phyloP scores from a whole-genome alignment of 2,329 filamentous ascomycete genomes.

The Elsinoe necatrix region DNA sequence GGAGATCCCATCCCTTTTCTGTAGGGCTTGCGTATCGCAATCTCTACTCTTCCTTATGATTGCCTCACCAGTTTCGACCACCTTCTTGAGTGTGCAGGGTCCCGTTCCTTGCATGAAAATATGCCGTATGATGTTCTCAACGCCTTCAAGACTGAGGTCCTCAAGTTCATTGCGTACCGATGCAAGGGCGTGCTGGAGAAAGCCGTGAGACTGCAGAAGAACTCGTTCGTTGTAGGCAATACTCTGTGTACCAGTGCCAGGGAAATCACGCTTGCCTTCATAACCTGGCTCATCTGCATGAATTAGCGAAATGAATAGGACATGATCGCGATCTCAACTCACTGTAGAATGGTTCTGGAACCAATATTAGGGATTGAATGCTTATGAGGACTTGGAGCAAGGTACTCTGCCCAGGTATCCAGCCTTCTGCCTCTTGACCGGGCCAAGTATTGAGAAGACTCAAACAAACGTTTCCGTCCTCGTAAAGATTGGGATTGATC shows the following conservation, averaged over 20 bases:
- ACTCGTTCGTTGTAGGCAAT: constrained; percentile 47
- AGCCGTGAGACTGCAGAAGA: constrained; percentile 42
- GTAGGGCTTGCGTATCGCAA: constrained; percentile 21
- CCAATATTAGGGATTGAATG: constrained; percentile 49
- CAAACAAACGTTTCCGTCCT: constrained; percentile 54
- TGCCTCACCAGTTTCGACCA: constrained; percentile 35
- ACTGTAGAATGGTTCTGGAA: constrained; percentile 54
- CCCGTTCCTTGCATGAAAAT: constrained; percentile 38
- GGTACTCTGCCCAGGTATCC: constrained; percentile 46
- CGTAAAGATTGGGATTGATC: constrained; percentile 57
- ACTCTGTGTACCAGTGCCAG: constrained; percentile 39
- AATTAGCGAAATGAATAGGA: background rate
- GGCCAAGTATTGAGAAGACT: constrained; percentile 54
- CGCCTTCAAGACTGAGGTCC: constrained; percentile 30
- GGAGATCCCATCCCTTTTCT: constrained; percentile 37
- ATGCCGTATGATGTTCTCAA: constrained; percentile 46
- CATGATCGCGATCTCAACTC: constrained; percentile 21
- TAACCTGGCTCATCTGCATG: constrained; percentile 51
- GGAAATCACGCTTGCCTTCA: constrained; percentile 39
- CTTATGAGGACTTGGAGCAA: constrained; percentile 51
- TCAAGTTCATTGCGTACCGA: background rate
- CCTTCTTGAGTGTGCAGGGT: constrained; percentile 35
- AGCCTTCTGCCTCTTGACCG: constrained; percentile 44
- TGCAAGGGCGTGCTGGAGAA: constrained; percentile 35
- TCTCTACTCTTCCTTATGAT: constrained; percentile 34